Conservation (phyloP, 2,329 filamentous ascomycete genomes). For the Penicillium griseofulvum region DNA sequence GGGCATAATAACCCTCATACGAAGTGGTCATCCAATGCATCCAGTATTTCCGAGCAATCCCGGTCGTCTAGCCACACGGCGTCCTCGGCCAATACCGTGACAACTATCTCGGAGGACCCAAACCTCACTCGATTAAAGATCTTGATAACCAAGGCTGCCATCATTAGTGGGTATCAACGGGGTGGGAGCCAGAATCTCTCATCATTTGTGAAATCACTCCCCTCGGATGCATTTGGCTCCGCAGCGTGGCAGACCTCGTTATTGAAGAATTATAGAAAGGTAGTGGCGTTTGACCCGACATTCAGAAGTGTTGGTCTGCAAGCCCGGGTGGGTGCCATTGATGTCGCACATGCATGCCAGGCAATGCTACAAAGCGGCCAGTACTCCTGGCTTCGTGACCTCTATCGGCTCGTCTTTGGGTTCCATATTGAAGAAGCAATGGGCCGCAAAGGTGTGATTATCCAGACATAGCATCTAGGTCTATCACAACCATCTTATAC, state of each 20-base stretch:
- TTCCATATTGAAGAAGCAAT: constrained; percentile 78
- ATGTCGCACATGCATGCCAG: constrained; percentile 75
- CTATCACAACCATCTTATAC: not conserved
- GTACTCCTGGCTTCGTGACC: constrained; percentile 75
- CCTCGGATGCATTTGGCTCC: constrained; percentile 74
- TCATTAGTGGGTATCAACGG: constrained; percentile 77
- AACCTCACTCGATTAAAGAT: constrained; percentile 76
- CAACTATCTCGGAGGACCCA: constrained; percentile 61
- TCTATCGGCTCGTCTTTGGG: constrained; percentile 81
- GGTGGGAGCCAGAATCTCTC: constrained; percentile 60
- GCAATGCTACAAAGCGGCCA: constrained; percentile 71
- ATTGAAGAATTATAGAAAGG: constrained; percentile 74
- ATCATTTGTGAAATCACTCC: constrained; percentile 72
- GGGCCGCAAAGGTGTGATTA: constrained; percentile 58
- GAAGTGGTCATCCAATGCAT: constrained; percentile 75
- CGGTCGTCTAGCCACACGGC: constrained; percentile 56
- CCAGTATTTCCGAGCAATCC: constrained; percentile 75
- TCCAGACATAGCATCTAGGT: constrained; percentile 31
- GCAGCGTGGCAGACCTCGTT: constrained; percentile 67
- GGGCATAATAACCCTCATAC: constrained; percentile 51
- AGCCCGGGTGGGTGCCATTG: constrained; percentile 55
- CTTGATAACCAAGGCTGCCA: constrained; percentile 78
- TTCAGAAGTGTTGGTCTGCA: constrained; percentile 50
- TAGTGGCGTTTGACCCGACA: constrained; percentile 70
- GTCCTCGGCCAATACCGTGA: constrained; percentile 46